Evolutionary conservation across 306 rosid species (phyloP).

Genomic region (Sesbania bispinosa): DNA sequence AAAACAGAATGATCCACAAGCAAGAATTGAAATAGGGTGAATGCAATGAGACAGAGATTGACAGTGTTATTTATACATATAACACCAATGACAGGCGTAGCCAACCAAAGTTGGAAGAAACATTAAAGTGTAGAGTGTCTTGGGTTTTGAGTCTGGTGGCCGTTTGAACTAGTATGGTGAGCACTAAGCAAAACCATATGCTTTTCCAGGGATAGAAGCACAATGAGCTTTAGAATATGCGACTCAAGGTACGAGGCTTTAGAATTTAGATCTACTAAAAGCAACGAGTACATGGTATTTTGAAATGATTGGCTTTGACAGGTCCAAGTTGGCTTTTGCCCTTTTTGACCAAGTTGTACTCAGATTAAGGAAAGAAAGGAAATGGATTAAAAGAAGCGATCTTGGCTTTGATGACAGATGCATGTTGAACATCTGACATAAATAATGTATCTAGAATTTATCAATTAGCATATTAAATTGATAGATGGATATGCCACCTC

Average conservation of each 20-base stretch:
- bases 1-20: slow-evolving; percentile 17
- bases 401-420: slow-evolving; percentile 25
- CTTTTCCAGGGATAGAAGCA: slow-evolving; percentile 28
- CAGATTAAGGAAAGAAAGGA: not conserved
- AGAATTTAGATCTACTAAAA: slow-evolving; percentile 39
- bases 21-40: slow-evolving; percentile 10
- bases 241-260: slow-evolving; percentile 46
- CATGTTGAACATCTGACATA: slow-evolving; percentile 26
- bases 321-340: slow-evolving; percentile 53
- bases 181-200: slow-evolving; percentile 15
- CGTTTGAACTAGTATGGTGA: slow-evolving; percentile 21
- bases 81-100: slow-evolving; percentile 11
- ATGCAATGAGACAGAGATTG: not conserved
- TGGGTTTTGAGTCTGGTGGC: slow-evolving; percentile 22
- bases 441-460: not conserved
- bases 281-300: slow-evolving; percentile 45
- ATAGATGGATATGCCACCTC: not conserved
- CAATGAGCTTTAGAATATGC: slow-evolving; percentile 24
- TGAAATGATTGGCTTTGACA: slow-evolving; percentile 77
- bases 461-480: not conserved
- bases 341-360: slow-evolving; percentile 32
- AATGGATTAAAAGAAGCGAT: not conserved
- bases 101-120: slow-evolving; percentile 29
- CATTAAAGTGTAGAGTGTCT: slow-evolving; percentile 24
- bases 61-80: slow-evolving; percentile 27